Evolutionary conservation across 257 asterid species (phyloP).

Genomic region (Rauvolfia tetraphylla): DNA sequence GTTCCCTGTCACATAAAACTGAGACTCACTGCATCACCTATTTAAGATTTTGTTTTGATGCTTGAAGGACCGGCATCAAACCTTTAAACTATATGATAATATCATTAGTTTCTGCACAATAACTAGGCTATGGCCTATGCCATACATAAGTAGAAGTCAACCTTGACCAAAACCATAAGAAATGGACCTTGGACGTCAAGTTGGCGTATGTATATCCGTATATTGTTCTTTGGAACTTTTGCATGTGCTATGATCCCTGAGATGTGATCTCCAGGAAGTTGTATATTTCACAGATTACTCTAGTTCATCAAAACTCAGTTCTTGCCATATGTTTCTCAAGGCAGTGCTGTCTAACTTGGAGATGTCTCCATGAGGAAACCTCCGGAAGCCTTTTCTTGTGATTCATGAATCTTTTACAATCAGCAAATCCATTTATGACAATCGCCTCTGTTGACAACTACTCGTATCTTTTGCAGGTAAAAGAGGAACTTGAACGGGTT

Average conservation of each 20-base stretch:
- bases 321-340: background rate
- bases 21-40: background rate
- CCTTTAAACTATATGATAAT: background rate
- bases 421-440: background rate
- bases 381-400: background rate
- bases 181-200: background rate
- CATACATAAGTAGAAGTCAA: background rate
- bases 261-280: background rate
- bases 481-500: slow-evolving; percentile 35
- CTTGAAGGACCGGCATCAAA: background rate
- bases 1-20: background rate
- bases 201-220: background rate
- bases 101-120: background rate
- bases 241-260: background rate
- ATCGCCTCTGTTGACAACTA: background rate
- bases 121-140: slow-evolving; percentile 2
- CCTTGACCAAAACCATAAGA: background rate
- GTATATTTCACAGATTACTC: background rate
- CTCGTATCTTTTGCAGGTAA: slow-evolving; percentile 35
- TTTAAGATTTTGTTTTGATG: too few relatives aligned
- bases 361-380: background rate
- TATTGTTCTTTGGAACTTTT: background rate
- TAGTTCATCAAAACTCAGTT: background rate
- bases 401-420: background rate
- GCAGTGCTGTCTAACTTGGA: background rate